Conservation (phyloP, 2,329 filamentous ascomycete genomes). For the Drechmeria coniospora region DNA sequence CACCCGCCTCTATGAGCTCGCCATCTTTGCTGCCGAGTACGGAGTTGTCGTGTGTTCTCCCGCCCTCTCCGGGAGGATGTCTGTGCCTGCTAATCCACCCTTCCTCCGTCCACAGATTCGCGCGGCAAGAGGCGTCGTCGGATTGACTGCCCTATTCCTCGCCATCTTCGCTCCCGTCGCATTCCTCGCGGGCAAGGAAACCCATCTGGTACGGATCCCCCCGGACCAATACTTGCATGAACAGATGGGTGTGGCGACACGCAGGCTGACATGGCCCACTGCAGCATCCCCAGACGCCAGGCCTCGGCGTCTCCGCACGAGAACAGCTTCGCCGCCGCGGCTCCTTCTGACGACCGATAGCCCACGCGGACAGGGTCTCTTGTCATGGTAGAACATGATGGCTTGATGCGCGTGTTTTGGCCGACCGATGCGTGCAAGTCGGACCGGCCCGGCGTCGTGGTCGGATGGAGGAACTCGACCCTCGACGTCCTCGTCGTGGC, state of each 20-base stretch:
- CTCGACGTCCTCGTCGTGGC: conserved; percentile 83
- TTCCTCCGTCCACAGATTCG: conserved; percentile 43
- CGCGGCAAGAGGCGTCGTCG: conserved; percentile 68
- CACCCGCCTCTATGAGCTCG: conserved; percentile 89
- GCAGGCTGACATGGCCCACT: not conserved
- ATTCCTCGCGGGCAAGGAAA: conserved; percentile 67
- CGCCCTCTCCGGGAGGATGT: not conserved
- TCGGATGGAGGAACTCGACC: conserved; percentile 90
- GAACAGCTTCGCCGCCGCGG: conserved; percentile 90
- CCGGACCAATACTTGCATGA: not conserved
- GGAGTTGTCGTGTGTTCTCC: conserved; percentile 66
- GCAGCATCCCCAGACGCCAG: conserved; percentile 68
- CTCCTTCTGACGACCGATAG: conserved; percentile 54
- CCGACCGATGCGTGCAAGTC: conserved; percentile 68
- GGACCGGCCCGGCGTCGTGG: conserved; percentile 65
- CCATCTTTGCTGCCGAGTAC: conserved; percentile 97
- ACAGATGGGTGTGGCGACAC: not conserved
- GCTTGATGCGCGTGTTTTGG: conserved; percentile 97
- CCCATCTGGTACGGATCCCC: conserved; percentile 48
- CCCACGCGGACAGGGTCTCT: conserved; percentile 12
- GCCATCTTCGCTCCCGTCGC: conserved; percentile 71
- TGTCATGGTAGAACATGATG: conserved; percentile 63
- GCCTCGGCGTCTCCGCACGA: conserved; percentile 76
- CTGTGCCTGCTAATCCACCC: conserved; percentile 1
- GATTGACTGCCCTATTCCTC: conserved; percentile 74